phyloP scores from a whole-genome alignment of 192 early-diverging fungal species.

The Coemansia sp. region DNA sequence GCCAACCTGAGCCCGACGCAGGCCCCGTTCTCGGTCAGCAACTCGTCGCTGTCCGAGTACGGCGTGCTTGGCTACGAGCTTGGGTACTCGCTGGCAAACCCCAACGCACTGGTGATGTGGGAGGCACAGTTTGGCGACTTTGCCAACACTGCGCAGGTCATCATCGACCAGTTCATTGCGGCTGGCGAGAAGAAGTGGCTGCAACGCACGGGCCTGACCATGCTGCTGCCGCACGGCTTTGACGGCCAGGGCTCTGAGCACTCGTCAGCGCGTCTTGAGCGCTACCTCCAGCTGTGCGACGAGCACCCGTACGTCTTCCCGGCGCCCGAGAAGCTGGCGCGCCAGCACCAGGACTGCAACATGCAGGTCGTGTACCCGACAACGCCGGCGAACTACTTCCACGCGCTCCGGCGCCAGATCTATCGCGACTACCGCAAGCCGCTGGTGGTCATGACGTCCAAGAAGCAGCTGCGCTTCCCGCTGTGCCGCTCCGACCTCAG shows the following conservation, averaged over 20 bases:
- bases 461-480: slow-evolving; percentile 90
- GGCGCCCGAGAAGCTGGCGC: slow-evolving; percentile 66
- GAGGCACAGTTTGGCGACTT: slow-evolving; percentile 99
- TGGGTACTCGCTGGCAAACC: slow-evolving; percentile 92
- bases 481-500: slow-evolving; percentile 75
- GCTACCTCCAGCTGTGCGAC: slow-evolving; percentile 92
- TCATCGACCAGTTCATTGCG: slow-evolving; percentile 96
- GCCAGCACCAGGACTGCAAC: slow-evolving; percentile 98
- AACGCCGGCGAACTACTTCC: slow-evolving; percentile 99
- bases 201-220: slow-evolving; percentile 88
- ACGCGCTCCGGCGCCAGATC: slow-evolving; percentile 90
- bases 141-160: slow-evolving; percentile 93
- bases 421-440: slow-evolving; percentile 98
- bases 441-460: slow-evolving; percentile 72
- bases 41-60: slow-evolving; percentile 95
- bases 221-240: slow-evolving; percentile 95
- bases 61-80: slow-evolving; percentile 95
- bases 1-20: slow-evolving; percentile 85
- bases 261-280: slow-evolving; percentile 91
- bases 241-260: slow-evolving; percentile 99
- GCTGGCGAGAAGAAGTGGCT: slow-evolving; percentile 98
- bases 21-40: slow-evolving; percentile 82
- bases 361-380: slow-evolving; percentile 95
- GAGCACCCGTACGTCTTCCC: slow-evolving; percentile 87
- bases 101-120: slow-evolving; percentile 91